Evolutionary conservation across 305 asterid genomes (phyloP), one percentile per base, ranked within the genome.

Genomic region (Solanum aculeatissimum): DNA sequence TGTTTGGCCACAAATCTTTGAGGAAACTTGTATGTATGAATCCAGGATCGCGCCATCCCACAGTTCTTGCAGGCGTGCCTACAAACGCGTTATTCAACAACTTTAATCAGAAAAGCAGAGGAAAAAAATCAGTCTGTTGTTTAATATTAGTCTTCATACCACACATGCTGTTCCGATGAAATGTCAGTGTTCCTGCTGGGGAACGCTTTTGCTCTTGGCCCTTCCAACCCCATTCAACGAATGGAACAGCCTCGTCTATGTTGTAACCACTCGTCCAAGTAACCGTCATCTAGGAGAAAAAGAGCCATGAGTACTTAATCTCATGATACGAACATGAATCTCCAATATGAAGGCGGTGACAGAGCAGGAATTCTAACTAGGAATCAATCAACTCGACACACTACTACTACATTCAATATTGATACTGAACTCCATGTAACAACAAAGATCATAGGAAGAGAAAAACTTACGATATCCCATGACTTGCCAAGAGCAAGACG

Each of bases 181-280:
- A 92, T 53, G 98, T 92, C 43, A 95, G 87, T 42, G 98, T 95
- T 80, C 97, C 98, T 18, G 93, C 96, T 0, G 98, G 96, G 27
- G 97, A 89, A 2, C 88, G 93, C 80, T 6, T 87, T 81, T 53
- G 83, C n/a, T 35, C 16, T 15, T 83, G 87, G 51, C 93, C 95
- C 83, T 84, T 87, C 90, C 84, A 70, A 65, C 95, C 92, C 97
- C 97, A 94, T 85, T 90, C 90, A 9, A 93, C 93, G 54, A 95
- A 93, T 85, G 98, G 98, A 58, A 86, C 49, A 23, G 98, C 98
- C 89, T 95, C 94, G 53, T 93, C 93, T 83, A 93, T 85, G 85
- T 88, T 89, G 85, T 95, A 93, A 14, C 97, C 98, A 84, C 97
- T 95, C 43, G 97, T 93, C 97, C 97, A 95, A 23, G 98, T 92